phyloP scores from a whole-genome alignment of 208 protist species.

The Acanthamoeba royreba region DNA sequence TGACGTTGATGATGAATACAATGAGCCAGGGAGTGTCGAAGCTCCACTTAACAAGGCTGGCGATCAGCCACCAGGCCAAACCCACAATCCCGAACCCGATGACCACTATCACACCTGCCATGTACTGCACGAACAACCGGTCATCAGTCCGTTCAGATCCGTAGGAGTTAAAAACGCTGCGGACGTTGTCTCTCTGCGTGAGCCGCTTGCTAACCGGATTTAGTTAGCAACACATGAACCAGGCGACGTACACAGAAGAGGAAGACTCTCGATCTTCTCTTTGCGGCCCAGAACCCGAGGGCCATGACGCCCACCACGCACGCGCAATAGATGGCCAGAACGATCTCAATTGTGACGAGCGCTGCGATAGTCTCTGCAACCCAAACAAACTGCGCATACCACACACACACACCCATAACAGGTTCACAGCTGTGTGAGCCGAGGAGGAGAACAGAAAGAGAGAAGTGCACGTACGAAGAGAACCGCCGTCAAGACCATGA shows the following conservation, averaged over 20 bases:
- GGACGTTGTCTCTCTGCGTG: neutral
- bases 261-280: neutral
- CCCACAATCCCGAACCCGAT: neutral
- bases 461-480: neutral
- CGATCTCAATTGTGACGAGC: neutral
- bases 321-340: neutral
- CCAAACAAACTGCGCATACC: neutral
- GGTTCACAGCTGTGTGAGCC: neutral
- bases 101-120: neutral
- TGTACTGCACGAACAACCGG: neutral
- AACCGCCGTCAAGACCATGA: neutral
- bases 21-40: neutral
- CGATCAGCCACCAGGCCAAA: neutral
- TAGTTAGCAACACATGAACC: neutral
- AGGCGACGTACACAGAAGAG: neutral
- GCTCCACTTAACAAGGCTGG: neutral
- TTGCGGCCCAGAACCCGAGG: neutral
- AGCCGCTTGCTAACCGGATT: neutral
- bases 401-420: neutral
- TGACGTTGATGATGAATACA: neutral
- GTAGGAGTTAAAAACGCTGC: neutral
- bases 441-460: no score
- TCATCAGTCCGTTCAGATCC: neutral
- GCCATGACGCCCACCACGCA: neutral
- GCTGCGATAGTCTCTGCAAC: neutral